Conservation (phyloP, 768 basidiomycete species). For the Paxillus rubicundulus region DNA sequence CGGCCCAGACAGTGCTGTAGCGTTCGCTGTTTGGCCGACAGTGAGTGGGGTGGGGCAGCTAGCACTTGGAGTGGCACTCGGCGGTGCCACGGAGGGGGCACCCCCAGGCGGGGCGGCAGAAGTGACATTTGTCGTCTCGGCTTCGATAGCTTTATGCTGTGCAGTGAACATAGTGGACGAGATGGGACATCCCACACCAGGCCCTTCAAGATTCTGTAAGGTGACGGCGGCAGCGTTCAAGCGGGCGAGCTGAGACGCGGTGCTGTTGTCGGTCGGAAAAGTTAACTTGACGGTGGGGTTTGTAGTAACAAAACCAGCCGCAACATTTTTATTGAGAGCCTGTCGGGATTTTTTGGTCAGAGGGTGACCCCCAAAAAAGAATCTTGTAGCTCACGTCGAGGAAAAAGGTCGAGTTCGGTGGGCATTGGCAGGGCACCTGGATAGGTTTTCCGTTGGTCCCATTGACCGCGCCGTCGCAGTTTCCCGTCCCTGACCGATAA, state of each 20-base stretch:
- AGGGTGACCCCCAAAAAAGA: not conserved
- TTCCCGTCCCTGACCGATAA: conserved; percentile 47
- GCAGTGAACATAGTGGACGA: conserved; percentile 60
- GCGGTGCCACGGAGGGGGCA: not conserved
- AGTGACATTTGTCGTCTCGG: conserved; percentile 5
- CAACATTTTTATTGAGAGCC: conserved; percentile 50
- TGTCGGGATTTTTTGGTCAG: conserved; percentile 23
- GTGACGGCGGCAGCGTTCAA: conserved; percentile 60
- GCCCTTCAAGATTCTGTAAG: conserved; percentile 70
- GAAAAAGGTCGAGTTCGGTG: conserved; percentile 53
- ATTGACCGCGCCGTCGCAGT: conserved; percentile 63
- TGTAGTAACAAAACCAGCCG: conserved; percentile 60
- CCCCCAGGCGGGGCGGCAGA: not conserved
- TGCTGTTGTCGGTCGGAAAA: conserved; percentile 62
- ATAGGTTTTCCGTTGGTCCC: conserved; percentile 55
- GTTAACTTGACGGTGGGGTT: conserved; percentile 57
- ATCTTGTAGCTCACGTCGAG: conserved; percentile 37
- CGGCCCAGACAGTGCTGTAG: not conserved
- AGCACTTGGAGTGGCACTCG: not conserved
- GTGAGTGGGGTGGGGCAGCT: not conserved
- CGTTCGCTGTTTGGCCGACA: not conserved
- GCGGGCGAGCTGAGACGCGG: conserved; percentile 50
- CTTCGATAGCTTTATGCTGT: conserved; percentile 27
- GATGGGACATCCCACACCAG: conserved; percentile 67
- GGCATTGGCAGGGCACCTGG: conserved; percentile 64